phyloP scores from a whole-genome alignment of 495 filamentous ascomycete genomes.

The Penicillium egyptiacum region DNA sequence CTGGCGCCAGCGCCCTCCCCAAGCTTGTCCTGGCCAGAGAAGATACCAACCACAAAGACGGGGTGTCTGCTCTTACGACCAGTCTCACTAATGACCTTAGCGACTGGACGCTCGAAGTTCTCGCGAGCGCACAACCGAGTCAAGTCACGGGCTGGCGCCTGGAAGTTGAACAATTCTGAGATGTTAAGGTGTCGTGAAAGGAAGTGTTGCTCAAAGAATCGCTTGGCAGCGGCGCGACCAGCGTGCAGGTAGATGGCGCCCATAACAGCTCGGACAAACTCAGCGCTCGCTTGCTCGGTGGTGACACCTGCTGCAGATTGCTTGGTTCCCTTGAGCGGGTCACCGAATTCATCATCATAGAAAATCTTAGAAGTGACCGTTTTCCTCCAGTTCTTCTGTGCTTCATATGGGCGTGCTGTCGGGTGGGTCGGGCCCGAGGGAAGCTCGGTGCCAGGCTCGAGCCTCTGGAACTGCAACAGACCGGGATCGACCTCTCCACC shows the following conservation, averaged over 20 bases:
- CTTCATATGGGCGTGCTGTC: constrained; percentile 41
- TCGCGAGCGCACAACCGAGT: constrained; percentile 78
- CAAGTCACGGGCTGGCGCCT: constrained; percentile 77
- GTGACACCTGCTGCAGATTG: constrained; percentile 37
- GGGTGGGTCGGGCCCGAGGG: constrained; percentile 15
- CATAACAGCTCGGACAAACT: constrained; percentile 76
- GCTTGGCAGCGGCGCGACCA: constrained; percentile 65
- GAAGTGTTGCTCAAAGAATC: constrained; percentile 80
- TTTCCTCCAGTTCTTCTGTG: constrained; percentile 61
- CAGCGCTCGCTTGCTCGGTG: constrained; percentile 52
- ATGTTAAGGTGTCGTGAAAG: constrained; percentile 77
- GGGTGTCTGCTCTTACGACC: constrained; percentile 78
- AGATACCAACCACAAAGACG: constrained; percentile 94
- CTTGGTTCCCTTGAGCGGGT: constrained; percentile 41
- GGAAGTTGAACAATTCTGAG: constrained; percentile 75
- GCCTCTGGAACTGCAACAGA: constrained; percentile 73
- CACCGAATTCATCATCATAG: constrained; percentile 79
- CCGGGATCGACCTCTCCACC: constrained; percentile 92
- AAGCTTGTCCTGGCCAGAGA: constrained; percentile 80
- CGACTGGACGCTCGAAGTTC: constrained; percentile 83
- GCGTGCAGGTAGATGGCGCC: constrained; percentile 83
- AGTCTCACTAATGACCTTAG: constrained; percentile 83
- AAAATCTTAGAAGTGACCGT: constrained; percentile 69
- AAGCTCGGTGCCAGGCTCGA: constrained; percentile 57
- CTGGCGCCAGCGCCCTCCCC: constrained; percentile 79